These are phyloP conservation scores for Pichia sp. DNA, from an alignment of 1,139 yeast species.

Conservation along the genomic window DNA sequence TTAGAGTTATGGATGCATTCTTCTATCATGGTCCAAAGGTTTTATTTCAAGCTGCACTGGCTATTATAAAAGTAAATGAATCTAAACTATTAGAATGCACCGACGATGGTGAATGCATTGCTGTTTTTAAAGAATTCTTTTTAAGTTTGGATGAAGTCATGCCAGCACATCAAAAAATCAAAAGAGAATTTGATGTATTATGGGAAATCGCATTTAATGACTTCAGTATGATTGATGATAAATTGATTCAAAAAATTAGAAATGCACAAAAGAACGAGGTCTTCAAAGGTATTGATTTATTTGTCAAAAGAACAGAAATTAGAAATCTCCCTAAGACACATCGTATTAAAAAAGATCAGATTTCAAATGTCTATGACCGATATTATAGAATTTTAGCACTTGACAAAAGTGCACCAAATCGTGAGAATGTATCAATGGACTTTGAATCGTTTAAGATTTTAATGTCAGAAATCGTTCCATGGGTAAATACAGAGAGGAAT, in stretches of 20 bases:
- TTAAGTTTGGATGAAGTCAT: conserved; percentile 66
- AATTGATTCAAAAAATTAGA: conserved; percentile 62
- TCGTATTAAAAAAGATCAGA: conserved; percentile 49
- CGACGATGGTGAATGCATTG: conserved; percentile 91
- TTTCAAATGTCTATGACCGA: conserved; percentile 75
- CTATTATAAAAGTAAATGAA: conserved; percentile 78
- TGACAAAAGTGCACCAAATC: conserved; percentile 64
- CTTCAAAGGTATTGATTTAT: conserved; percentile 76
- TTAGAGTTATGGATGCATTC: conserved; percentile 84
- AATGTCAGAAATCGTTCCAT: conserved; percentile 75
- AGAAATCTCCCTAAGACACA: conserved; percentile 73
- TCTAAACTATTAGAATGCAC: conserved; percentile 71
- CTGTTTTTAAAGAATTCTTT: conserved; percentile 77
- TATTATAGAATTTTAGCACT: conserved; percentile 60
- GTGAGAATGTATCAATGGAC: conserved; percentile 49
- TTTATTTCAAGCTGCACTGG: conserved; percentile 88
- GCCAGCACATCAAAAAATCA: conserved; percentile 55
- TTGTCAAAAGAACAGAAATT: conserved; percentile 86
- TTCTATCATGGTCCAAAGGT: conserved; percentile 87
- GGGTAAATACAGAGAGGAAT: conserved; percentile 44
- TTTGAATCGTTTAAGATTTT: conserved; percentile 65
- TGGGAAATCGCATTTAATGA: conserved; percentile 90
- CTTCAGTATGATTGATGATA: conserved; percentile 73
- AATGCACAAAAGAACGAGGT: conserved; percentile 69
- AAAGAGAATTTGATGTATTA: conserved; percentile 84